Evolutionary conservation across 2,329 filamentous ascomycete genomes (phyloP).

Genomic region (Ascochyta rabiei): DNA sequence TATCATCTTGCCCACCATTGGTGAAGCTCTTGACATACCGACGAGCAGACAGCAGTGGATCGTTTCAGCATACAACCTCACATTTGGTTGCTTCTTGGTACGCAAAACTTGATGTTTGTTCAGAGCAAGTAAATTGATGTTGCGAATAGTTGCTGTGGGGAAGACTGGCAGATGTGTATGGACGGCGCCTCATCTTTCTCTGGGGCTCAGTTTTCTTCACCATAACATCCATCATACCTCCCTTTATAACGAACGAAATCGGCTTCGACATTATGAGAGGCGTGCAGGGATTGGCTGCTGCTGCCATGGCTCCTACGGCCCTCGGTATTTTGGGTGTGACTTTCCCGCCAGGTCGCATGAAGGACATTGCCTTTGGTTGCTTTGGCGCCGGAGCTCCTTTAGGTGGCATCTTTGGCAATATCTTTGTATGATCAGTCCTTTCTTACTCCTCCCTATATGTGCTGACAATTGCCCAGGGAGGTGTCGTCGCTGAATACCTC

Average conservation of each 20-base stretch:
- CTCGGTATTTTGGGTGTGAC: conserved; percentile 73
- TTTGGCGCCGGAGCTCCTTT: conserved; percentile 66
- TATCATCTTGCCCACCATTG: conserved; percentile 68
- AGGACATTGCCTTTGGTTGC: conserved; percentile 68
- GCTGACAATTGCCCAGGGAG: conserved; percentile 49
- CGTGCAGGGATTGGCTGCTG: conserved; percentile 70
- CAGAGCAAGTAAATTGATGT: neutral
- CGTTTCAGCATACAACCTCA: conserved; percentile 68
- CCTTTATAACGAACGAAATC: conserved; percentile 70
- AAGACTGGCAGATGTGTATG: conserved; percentile 69
- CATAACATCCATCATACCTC: conserved; percentile 63
- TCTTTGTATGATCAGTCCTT: conserved; percentile 48
- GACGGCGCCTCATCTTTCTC: conserved; percentile 69
- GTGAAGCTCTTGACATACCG: conserved; percentile 62
- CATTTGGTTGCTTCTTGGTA: conserved; percentile 69
- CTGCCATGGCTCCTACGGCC: conserved; percentile 72
- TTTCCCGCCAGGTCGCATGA: conserved; percentile 70
- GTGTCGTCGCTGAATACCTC: conserved; percentile 65
- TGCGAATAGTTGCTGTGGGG: conserved; percentile 63
- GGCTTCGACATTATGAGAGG: conserved; percentile 70
- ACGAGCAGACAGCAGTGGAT: conserved; percentile 68
- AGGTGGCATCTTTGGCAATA: conserved; percentile 68
- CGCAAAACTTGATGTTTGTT: neutral
- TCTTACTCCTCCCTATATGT: neutral
- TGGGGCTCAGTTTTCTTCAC: conserved; percentile 69